Conservation (phyloP, 2,329 filamentous ascomycete species). For the Bipolaris zeicola region DNA sequence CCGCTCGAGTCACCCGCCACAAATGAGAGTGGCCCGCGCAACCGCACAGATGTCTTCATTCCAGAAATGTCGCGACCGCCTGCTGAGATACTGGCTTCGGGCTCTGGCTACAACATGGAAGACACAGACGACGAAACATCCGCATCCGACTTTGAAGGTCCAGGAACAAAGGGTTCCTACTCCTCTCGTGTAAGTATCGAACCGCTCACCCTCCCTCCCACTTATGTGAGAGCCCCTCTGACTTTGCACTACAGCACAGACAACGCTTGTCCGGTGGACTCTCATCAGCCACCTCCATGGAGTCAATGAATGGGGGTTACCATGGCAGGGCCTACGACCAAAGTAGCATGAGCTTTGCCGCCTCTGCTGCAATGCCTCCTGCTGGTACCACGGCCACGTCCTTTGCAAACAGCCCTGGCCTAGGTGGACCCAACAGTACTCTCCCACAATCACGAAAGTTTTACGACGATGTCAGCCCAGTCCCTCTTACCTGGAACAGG, state of each 20-base stretch:
- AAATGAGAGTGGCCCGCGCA: conserved; percentile 82
- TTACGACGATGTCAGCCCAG: conserved; percentile 83
- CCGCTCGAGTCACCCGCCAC: conserved; percentile 87
- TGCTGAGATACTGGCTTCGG: conserved; percentile 86
- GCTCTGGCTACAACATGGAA: conserved; percentile 78
- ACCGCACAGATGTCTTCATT: conserved; percentile 85
- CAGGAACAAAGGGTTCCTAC: conserved; percentile 72
- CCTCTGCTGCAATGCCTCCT: conserved; percentile 51
- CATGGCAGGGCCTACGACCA: conserved; percentile 59
- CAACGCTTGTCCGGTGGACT: conserved; percentile 71
- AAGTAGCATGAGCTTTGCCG: conserved; percentile 53
- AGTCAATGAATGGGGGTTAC: conserved; percentile 78
- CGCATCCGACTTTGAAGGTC: conserved; percentile 79
- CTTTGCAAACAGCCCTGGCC: conserved; percentile 57
- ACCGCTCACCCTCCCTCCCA: neutral
- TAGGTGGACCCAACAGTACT: conserved; percentile 50
- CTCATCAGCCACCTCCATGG: conserved; percentile 88
- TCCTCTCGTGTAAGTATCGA: conserved; percentile 67
- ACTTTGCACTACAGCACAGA: conserved; percentile 29
- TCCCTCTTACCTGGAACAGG: conserved; percentile 84
- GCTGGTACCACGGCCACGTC: conserved; percentile 61
- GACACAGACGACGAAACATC: conserved; percentile 90
- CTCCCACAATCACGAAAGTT: conserved; percentile 75
- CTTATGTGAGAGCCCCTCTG: conserved; percentile 16
- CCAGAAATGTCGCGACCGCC: conserved; percentile 90